A percentile compares a stretch with the other conserved stretches of the same genome.
Conservation (phyloP, 345 rosid species). For the Erodium maritimum region DNA sequence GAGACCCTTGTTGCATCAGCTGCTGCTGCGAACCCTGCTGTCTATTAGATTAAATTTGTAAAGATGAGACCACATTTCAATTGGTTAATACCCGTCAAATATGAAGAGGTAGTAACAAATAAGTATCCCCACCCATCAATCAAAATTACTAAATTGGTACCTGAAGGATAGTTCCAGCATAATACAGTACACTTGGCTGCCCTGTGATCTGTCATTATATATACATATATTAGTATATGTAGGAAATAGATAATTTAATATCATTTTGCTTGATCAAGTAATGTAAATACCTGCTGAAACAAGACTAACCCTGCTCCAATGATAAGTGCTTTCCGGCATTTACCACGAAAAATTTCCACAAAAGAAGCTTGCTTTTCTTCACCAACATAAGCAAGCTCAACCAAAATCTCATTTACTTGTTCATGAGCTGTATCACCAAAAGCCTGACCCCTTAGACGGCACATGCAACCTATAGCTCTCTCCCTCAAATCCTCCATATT, state of each 20-base stretch:
- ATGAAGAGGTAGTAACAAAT: not conserved
- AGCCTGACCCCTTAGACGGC: constrained; percentile 67
- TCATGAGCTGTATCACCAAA: constrained; percentile 52
- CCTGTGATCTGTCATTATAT: constrained; percentile 71
- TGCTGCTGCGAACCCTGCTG: constrained; percentile 93
- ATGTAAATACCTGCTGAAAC: constrained; percentile 69
- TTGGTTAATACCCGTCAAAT: not conserved
- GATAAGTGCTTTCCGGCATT: constrained; percentile 72
- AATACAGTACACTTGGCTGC: constrained; percentile 94
- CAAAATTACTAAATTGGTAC: constrained; percentile 21
- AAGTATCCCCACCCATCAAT: not conserved
- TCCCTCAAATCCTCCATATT: constrained; percentile 49
- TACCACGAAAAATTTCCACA: constrained; percentile 60
- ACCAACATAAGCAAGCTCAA: constrained; percentile 51
- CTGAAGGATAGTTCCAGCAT: constrained; percentile 85
- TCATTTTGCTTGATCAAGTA: not conserved
- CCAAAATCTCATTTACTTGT: constrained; percentile 62
- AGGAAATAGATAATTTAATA: not conserved
- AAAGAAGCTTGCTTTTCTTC: constrained; percentile 58
- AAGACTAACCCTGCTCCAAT: constrained; percentile 84
- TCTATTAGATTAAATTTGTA: constrained; percentile 29
- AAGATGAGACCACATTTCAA: not conserved
- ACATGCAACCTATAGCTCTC: constrained; percentile 44
- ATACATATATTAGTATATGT: not conserved
- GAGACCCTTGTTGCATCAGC: constrained; percentile 96